Evolutionary conservation across 148 eudicot species (phyloP).

Genomic region (Camellia japonica): DNA sequence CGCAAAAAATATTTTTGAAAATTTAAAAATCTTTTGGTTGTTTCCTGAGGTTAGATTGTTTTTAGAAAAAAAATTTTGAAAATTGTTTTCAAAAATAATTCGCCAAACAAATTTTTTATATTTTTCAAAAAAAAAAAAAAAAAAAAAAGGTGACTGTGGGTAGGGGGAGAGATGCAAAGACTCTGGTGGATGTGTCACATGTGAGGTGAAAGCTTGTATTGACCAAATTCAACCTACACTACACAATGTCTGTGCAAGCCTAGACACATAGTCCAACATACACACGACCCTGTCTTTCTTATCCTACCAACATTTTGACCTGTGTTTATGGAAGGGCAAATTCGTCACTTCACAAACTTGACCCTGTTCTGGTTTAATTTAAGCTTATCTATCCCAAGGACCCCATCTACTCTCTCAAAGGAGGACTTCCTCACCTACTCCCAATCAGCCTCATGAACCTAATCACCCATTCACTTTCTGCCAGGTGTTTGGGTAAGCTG

Average conservation of each 20-base stretch:
- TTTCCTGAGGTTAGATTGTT: too few species aligned
- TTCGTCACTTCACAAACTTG: background rate
- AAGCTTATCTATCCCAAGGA: background rate
- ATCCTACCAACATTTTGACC: background rate
- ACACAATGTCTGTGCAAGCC: background rate
- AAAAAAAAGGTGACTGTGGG: too few species aligned
- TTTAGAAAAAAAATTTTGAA: too few species aligned
- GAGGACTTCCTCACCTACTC: conserved; percentile 3
- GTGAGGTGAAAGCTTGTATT: background rate
- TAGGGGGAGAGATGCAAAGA: too few species aligned
- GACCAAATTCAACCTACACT: background rate
- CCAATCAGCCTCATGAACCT: background rate
- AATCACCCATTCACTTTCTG: background rate
- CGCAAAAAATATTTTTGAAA: too few species aligned
- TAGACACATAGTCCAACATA: background rate
- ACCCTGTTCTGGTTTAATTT: background rate
- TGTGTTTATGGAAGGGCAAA: background rate
- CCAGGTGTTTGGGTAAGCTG: background rate
- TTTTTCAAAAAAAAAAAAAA: too few species aligned
- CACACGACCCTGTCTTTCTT: background rate
- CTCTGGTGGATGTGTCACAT: too few species aligned
- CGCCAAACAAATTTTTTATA: too few species aligned
- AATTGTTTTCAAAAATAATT: too few species aligned
- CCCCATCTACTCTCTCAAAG: background rate
- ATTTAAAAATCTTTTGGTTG: too few species aligned